A percentile compares a stretch with the other conserved stretches of the same genome.
phyloP scores from a whole-genome alignment of 148 eudicot genomes.

The Amaranthus hypochondriacus region DNA sequence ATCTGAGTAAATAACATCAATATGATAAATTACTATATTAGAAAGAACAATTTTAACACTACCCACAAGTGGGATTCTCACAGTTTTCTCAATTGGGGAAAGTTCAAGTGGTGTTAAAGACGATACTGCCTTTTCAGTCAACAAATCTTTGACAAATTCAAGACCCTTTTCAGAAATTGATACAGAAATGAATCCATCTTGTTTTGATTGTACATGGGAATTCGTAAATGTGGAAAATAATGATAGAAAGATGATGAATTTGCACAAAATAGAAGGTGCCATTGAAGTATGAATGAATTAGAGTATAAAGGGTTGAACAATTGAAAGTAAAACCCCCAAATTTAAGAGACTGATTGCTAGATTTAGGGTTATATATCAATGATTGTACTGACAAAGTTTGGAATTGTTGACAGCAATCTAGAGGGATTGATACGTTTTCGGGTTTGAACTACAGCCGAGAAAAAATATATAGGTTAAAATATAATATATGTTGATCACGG shows the following conservation, averaged over 20 bases:
- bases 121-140: conserved; percentile 60
- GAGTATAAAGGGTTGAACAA: background rate
- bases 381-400: too few relatives aligned
- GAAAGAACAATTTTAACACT: conserved; percentile 55
- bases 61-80: conserved; percentile 62
- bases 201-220: conserved; percentile 34
- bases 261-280: conserved; percentile 19
- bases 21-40: conserved; percentile 43
- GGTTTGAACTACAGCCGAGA: too few relatives aligned
- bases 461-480: too few relatives aligned
- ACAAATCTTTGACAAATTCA: conserved; percentile 61
- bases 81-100: conserved; percentile 44
- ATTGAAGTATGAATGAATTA: conserved; percentile 13
- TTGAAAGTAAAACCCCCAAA: background rate
- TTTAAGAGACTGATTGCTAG: background rate
- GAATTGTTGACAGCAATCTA: too few relatives aligned
- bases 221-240: conserved; percentile 11
- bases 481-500: too few relatives aligned
- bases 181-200: conserved; percentile 54
- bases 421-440: too few relatives aligned
- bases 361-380: background rate
- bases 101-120: conserved; percentile 66
- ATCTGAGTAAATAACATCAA: conserved; percentile 51
- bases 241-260: conserved; percentile 25
- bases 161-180: conserved; percentile 80